Conservation (phyloP, 129 eudicot species). For the Flaveria brownii region DNA sequence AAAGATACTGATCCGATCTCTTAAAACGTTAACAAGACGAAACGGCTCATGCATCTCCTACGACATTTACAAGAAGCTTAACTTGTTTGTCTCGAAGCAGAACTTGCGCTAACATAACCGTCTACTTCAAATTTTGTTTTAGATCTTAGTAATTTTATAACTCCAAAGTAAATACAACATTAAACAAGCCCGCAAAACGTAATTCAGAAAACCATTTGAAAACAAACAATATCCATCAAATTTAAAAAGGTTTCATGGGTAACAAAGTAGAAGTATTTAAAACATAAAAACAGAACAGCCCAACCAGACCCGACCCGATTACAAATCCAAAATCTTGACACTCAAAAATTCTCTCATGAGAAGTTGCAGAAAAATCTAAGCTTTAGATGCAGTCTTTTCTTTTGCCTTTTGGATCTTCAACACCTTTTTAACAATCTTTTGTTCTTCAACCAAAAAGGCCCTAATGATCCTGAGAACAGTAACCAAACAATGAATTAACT, state of each 20-base stretch:
- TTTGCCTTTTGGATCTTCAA: conserved; percentile 86
- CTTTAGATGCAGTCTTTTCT: conserved; percentile 66
- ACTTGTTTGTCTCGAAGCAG: no score
- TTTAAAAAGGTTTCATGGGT: conserved; percentile 1
- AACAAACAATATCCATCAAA: conserved; percentile 16
- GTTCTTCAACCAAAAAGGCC: conserved; percentile 90
- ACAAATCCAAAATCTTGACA: conserved; percentile 31
- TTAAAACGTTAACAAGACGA: no score
- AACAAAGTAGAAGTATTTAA: conserved; percentile 6
- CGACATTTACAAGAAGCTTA: no score
- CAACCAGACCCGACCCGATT: not conserved
- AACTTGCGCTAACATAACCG: no score
- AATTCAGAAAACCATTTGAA: conserved; percentile 24
- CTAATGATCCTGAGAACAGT: conserved; percentile 59
- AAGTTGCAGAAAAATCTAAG: conserved; percentile 31
- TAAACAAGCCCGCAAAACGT: not conserved
- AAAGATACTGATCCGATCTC: no score
- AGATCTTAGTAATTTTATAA: no score
- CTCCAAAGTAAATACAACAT: not conserved
- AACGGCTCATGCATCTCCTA: no score
- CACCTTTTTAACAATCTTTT: conserved; percentile 87
- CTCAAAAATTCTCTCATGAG: conserved; percentile 38
- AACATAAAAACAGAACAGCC: conserved; percentile 8
- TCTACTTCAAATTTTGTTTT: no score
- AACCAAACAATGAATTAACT: not conserved